Conservation (phyloP, 2,329 filamentous ascomycete species). For the Penicillium sp. region DNA sequence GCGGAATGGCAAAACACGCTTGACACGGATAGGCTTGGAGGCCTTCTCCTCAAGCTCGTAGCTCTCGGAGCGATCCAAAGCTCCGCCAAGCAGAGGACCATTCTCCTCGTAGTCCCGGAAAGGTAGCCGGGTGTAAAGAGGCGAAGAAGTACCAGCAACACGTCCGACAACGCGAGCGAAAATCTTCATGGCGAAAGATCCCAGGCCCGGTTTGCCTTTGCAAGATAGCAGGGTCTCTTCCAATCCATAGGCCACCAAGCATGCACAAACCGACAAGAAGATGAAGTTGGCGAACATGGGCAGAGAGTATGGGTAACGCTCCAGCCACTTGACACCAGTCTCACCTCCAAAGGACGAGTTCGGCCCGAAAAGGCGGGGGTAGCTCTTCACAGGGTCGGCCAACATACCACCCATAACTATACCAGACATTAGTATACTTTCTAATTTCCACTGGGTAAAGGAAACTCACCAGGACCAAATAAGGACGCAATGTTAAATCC, state of each 20-base stretch:
- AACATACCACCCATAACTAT: constrained; percentile 65
- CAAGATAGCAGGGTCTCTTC: constrained; percentile 61
- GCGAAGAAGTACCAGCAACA: constrained; percentile 32
- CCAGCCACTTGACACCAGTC: constrained; percentile 62
- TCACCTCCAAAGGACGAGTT: constrained; percentile 58
- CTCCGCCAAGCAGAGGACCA: constrained; percentile 32
- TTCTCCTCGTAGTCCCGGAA: constrained; percentile 39
- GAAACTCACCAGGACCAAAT: constrained; percentile 45
- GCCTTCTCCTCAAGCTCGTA: constrained; percentile 42
- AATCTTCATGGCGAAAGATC: constrained; percentile 33
- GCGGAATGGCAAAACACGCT: constrained; percentile 47
- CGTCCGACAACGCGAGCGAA: constrained; percentile 27
- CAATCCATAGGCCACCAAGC: constrained; percentile 61
- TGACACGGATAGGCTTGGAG: constrained; percentile 37
- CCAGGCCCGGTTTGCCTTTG: constrained; percentile 49
- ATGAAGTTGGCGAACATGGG: constrained; percentile 66
- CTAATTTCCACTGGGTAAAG: not conserved
- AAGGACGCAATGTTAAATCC: constrained; percentile 67
- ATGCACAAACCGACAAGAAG: constrained; percentile 57
- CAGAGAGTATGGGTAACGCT: constrained; percentile 65
- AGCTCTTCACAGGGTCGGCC: constrained; percentile 64
- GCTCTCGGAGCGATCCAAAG: constrained; percentile 31
- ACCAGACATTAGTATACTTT: not conserved
- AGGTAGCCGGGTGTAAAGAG: constrained; percentile 34
- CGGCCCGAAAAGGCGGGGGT: constrained; percentile 64